A percentile compares a stretch with the other conserved stretches of the same genome.
Evolutionary conservation across 1,284 basidiomycete species (phyloP).

Genomic region (Cryptococcus wingfieldii): DNA sequence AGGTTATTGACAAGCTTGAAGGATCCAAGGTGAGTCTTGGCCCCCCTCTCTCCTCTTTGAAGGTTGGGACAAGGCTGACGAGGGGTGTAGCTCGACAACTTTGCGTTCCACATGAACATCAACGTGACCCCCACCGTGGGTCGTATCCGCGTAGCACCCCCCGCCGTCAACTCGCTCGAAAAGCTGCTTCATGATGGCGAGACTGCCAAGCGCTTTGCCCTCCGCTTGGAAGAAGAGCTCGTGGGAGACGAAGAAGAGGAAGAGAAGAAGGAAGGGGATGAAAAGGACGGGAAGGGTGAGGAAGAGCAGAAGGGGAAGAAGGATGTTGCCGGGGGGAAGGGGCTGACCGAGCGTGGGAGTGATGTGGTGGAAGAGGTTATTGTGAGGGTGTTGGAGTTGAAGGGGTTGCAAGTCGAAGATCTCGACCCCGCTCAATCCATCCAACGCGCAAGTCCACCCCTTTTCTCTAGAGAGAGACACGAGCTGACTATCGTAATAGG

Average conservation of each 20-base stretch:
- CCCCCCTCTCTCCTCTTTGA: too few species aligned
- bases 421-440: slow-evolving; percentile 27
- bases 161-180: slow-evolving; percentile 70
- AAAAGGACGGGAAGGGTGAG: background rate
- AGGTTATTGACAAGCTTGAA: slow-evolving; percentile 65
- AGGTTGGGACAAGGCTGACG: background rate
- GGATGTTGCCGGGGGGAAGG: slow-evolving; percentile 11
- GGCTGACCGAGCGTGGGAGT: slow-evolving; percentile 36
- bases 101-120: slow-evolving; percentile 83
- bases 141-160: slow-evolving; percentile 70
- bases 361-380: slow-evolving; percentile 40
- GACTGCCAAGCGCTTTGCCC: slow-evolving; percentile 65
- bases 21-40: slow-evolving; percentile 68
- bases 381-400: slow-evolving; percentile 24
- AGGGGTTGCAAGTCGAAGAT: slow-evolving; percentile 27
- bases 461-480: background rate
- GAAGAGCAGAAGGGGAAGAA: slow-evolving; percentile 4
- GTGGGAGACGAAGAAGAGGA: slow-evolving; percentile 50
- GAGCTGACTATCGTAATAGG: slow-evolving; percentile 13
- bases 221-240: slow-evolving; percentile 62
- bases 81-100: slow-evolving; percentile 71
- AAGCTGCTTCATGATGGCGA: slow-evolving; percentile 72
- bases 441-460: slow-evolving; percentile 23
- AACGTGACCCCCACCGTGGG: slow-evolving; percentile 73
- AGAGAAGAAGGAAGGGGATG: slow-evolving; percentile 14